Evolutionary conservation across 1,139 yeast species (phyloP).

Genomic region (Candida pseudocylindracea): DNA sequence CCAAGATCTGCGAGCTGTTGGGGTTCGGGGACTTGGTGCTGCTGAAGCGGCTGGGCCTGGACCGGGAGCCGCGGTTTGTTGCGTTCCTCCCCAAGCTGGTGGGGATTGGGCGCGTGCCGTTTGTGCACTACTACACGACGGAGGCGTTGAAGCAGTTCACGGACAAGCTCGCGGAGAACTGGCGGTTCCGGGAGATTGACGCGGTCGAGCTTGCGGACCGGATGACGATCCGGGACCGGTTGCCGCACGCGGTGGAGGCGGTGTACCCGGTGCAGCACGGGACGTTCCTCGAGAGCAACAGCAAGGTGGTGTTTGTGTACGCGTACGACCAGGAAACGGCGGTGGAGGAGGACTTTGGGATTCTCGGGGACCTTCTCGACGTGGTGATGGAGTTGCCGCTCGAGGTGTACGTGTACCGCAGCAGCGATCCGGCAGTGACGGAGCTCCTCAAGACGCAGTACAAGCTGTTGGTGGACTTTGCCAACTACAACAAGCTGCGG

Average conservation of each 20-base stretch:
- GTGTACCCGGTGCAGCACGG: slow-evolving; percentile 12
- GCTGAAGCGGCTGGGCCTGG: slow-evolving; percentile 5
- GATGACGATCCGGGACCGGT: slow-evolving; percentile 1
- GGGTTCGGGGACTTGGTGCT: slow-evolving; percentile 11
- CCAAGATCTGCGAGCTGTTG: slow-evolving; percentile 24
- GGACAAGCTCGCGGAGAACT: slow-evolving; percentile 12
- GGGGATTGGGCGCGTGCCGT: slow-evolving; percentile 15
- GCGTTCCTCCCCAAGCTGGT: slow-evolving; percentile 18
- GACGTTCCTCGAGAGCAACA: slow-evolving; percentile 4
- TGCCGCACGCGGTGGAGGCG: slow-evolving; percentile 11
- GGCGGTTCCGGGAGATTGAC: slow-evolving; percentile 16
- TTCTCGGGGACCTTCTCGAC: slow-evolving; percentile 36
- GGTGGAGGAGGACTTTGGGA: slow-evolving; percentile 34
- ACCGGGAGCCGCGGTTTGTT: slow-evolving; percentile 9
- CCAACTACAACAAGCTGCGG: slow-evolving; percentile 9
- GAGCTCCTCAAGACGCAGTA: slow-evolving; percentile 16
- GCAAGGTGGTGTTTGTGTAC: slow-evolving; percentile 26
- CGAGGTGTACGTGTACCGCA: slow-evolving; percentile 28
- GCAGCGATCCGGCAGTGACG: slow-evolving; percentile 7
- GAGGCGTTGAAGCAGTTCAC: slow-evolving; percentile 13
- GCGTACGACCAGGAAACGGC: slow-evolving; percentile 26
- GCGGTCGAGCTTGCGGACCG: slow-evolving; percentile 7
- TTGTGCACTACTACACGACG: slow-evolving; percentile 8
- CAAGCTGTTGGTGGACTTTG: slow-evolving; percentile 13
- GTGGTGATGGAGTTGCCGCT: slow-evolving; percentile 32